phyloP scores from a whole-genome alignment of 1,284 basidiomycete species.

The Kalmanozyma brasiliensis region DNA sequence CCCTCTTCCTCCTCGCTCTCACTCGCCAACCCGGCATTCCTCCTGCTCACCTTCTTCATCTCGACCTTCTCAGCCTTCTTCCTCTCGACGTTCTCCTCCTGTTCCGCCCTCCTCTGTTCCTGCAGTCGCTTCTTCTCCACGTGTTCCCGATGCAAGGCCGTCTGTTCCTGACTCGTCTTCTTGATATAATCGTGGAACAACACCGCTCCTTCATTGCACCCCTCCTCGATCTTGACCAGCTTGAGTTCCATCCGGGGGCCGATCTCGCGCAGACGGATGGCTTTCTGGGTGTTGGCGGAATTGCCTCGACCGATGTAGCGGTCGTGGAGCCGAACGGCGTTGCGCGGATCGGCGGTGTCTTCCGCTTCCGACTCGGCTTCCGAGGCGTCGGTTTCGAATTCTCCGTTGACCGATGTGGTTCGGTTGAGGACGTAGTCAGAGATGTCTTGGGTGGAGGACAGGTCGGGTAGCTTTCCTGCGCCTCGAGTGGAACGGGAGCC shows the following conservation, averaged over 20 bases:
- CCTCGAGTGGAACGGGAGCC: conserved; percentile 70
- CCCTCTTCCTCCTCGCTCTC: conserved; percentile 34
- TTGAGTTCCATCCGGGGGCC: conserved; percentile 93
- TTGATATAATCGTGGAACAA: conserved; percentile 64
- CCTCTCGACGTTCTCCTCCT: conserved; percentile 58
- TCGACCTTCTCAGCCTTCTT: conserved; percentile 56
- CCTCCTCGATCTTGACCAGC: conserved; percentile 93
- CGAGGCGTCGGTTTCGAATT: conserved; percentile 71
- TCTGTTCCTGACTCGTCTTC: conserved; percentile 39
- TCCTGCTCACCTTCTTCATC: conserved; percentile 12
- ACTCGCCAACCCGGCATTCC: conserved; percentile 25
- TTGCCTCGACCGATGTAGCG: conserved; percentile 96
- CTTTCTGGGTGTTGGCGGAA: conserved; percentile 86
- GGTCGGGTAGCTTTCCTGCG: conserved; percentile 73
- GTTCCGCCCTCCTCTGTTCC: conserved; percentile 47
- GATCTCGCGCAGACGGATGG: conserved; percentile 90
- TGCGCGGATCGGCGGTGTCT: conserved; percentile 76
- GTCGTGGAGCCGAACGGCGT: conserved; percentile 80
- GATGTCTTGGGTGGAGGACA: conserved; percentile 90
- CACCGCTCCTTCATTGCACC: conserved; percentile 71
- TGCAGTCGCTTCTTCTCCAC: conserved; percentile 44
- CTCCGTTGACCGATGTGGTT: conserved; percentile 74
- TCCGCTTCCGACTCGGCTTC: conserved; percentile 80
- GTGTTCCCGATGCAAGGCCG: conserved; percentile 32
- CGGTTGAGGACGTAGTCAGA: conserved; percentile 90